These are phyloP conservation scores for Sporothrix brasiliensis DNA, from an alignment of 2,329 filamentous ascomycete genomes.

Conservation along the genomic window DNA sequence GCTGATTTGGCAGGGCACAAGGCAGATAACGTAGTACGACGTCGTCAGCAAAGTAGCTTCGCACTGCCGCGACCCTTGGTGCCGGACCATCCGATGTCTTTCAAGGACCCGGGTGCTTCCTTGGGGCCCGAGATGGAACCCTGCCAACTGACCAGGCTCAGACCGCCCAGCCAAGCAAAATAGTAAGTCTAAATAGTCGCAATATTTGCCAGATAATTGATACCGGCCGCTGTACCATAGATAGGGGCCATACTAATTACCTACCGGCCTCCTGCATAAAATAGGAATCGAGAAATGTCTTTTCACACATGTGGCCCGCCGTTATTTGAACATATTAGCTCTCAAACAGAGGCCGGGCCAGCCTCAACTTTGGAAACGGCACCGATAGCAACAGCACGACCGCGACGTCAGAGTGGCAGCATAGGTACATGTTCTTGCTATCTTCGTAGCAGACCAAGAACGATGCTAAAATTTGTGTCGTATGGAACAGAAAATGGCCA, in stretches of 20 bases:
- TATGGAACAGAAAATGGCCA: no score
- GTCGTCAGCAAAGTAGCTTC: neutral
- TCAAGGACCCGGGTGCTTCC: conserved; percentile 17
- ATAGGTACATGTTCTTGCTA: no score
- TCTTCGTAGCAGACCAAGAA: no score
- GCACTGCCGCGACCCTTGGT: neutral
- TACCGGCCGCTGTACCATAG: neutral
- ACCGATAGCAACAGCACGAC: no score
- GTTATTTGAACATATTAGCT: no score
- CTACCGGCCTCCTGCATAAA: conserved; percentile 15
- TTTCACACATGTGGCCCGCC: no score
- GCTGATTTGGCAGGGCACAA: neutral
- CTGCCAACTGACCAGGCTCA: neutral
- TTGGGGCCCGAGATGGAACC: conserved; percentile 12
- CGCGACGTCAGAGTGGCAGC: no score
- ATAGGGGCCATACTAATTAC: neutral
- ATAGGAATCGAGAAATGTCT: conserved; percentile 1
- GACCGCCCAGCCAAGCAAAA: conserved; percentile 20
- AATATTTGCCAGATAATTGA: neutral
- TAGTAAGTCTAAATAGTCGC: conserved; percentile 12
- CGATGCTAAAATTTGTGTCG: no score
- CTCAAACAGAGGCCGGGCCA: no score
- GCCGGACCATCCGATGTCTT: conserved; percentile 25
- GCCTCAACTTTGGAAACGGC: no score
- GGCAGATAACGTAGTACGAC: neutral